Percentiles rank a stretch among this genome's conserved stretches.
These are phyloP conservation scores for Chimonanthus praecox DNA, from an alignment of 164 flowering plant species.

Conservation along the genomic window DNA sequence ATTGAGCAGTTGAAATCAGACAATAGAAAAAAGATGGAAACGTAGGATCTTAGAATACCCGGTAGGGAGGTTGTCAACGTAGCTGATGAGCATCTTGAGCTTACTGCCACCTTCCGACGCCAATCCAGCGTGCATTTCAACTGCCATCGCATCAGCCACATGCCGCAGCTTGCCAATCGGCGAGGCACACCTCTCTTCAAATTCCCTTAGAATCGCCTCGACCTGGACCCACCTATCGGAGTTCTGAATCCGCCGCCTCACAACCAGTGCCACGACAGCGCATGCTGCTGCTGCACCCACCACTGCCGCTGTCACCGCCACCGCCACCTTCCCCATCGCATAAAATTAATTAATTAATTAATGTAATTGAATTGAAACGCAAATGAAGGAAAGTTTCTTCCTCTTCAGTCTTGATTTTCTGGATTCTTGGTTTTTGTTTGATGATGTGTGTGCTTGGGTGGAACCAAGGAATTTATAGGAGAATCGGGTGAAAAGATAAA, in stretches of 20 bases:
- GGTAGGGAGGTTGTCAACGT: constrained; percentile 83
- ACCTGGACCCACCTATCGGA: constrained; percentile 49
- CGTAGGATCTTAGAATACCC: constrained; percentile 39
- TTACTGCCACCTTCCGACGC: constrained; percentile 93
- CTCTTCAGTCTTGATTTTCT: no score
- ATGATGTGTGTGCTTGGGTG: no score
- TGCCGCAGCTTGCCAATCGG: constrained; percentile 53
- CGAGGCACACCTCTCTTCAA: constrained; percentile 60
- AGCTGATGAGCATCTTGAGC: constrained; percentile 95
- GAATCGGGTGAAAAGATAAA: no score
- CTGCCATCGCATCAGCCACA: constrained; percentile 83
- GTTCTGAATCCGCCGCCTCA: constrained; percentile 51
- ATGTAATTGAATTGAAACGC: no score
- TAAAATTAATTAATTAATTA: no score
- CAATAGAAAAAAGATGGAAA: neutral
- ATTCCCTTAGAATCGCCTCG: constrained; percentile 53
- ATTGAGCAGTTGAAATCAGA: no score
- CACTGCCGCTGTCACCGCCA: constrained; percentile 54
- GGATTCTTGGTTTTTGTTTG: no score
- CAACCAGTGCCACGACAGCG: constrained; percentile 67
- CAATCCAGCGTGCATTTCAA: constrained; percentile 92
- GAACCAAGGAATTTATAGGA: no score
- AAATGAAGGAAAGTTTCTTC: no score
- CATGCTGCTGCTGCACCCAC: constrained; percentile 70
- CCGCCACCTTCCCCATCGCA: constrained; percentile 14